Percentiles rank a stretch among this genome's conserved stretches.
These are phyloP conservation scores for Raffaelea arxii DNA, from an alignment of 2,329 filamentous ascomycete genomes.

Conservation along the genomic window DNA sequence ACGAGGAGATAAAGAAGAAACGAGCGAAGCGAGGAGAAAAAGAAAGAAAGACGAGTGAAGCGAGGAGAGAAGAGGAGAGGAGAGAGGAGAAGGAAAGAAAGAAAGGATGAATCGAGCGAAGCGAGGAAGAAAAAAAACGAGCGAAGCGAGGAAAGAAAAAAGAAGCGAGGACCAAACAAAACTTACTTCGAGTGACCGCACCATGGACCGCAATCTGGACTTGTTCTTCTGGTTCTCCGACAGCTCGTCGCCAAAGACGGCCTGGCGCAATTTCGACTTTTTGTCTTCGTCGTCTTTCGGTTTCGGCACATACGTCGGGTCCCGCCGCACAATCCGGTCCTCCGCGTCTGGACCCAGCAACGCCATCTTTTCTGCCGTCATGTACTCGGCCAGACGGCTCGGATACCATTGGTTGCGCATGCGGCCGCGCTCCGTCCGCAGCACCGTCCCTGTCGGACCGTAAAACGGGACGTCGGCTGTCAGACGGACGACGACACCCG, in stretches of 20 bases:
- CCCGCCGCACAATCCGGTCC: slow-evolving; percentile 20
- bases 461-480: slow-evolving; percentile 29
- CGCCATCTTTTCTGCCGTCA: slow-evolving; percentile 20
- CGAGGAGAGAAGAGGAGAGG: no score
- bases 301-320: slow-evolving; percentile 16
- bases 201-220: no score
- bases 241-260: background rate
- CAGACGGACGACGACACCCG: slow-evolving; percentile 34
- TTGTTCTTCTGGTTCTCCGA: slow-evolving; percentile 4
- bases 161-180: background rate
- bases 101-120: background rate
- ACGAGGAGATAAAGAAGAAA: no score
- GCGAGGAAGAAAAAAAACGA: background rate
- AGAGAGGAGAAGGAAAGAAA: no score
- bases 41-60: no score
- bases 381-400: slow-evolving; percentile 23
- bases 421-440: slow-evolving; percentile 23
- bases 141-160: background rate
- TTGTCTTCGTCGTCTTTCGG: background rate
- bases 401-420: slow-evolving; percentile 28
- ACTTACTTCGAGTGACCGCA: slow-evolving; percentile 12
- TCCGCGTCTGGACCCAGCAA: slow-evolving; percentile 19
- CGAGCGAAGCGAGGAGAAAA: no score
- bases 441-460: slow-evolving; percentile 23
- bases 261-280: background rate